Evolutionary conservation across 2,329 filamentous ascomycete species (phyloP).

Genomic region (Cladosporium sp.): DNA sequence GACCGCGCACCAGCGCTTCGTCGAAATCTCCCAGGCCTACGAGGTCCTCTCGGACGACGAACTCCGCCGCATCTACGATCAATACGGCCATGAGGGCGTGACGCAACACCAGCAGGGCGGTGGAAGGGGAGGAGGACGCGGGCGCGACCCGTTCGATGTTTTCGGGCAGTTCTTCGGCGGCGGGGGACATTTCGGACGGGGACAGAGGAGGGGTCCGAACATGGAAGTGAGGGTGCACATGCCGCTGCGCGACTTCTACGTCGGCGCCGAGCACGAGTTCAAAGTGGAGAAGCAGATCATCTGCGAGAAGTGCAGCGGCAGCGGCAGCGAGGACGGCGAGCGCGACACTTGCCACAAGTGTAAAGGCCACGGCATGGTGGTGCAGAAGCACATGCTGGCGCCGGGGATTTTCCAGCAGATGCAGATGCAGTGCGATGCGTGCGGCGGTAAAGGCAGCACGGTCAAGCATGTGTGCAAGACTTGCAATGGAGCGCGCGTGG

Average conservation of each 20-base stretch:
- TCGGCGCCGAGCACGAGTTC: constrained; percentile 82
- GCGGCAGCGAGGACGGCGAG: constrained; percentile 77
- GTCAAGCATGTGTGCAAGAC: constrained; percentile 83
- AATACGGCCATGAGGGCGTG: constrained; percentile 88
- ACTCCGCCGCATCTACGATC: constrained; percentile 86
- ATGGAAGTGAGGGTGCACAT: constrained; percentile 83
- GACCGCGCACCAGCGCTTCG: constrained; percentile 84
- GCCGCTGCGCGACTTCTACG: constrained; percentile 89
- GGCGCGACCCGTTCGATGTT: constrained; percentile 88
- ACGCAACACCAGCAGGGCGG: constrained; percentile 75
- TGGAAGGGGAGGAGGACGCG: constrained; percentile 52
- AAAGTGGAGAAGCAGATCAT: constrained; percentile 92
- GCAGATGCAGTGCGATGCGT: constrained; percentile 85
- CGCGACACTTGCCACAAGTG: constrained; percentile 74
- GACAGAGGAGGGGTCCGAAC: constrained; percentile 79
- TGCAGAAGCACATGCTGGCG: constrained; percentile 88
- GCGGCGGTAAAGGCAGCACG: constrained; percentile 82
- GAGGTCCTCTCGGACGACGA: constrained; percentile 81
- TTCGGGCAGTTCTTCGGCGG: constrained; percentile 98
- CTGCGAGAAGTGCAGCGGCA: constrained; percentile 87
- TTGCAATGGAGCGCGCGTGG: constrained; percentile 76
- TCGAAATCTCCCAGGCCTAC: constrained; percentile 92
- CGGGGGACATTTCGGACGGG: constrained; percentile 76
- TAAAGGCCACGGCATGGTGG: constrained; percentile 76
- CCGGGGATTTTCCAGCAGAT: constrained; percentile 99